A percentile compares a stretch with the other conserved stretches of the same genome.
These are phyloP conservation scores for Epichloe festucae DNA, from an alignment of 2,329 filamentous ascomycete species.

Conservation along the genomic window DNA sequence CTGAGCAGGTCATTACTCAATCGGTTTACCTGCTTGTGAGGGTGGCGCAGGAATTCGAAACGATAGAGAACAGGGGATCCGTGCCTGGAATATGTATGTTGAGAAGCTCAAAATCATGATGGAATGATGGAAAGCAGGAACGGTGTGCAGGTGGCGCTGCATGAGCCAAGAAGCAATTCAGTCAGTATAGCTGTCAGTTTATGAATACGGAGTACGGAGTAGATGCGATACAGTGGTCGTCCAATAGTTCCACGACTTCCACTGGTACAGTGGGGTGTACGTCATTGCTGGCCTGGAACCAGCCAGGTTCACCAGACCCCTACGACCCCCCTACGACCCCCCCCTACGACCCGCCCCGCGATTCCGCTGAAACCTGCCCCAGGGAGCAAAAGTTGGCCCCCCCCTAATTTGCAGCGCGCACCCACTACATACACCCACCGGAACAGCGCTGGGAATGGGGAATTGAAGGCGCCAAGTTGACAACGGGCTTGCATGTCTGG, in stretches of 20 bases:
- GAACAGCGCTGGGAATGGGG: too few relatives aligned
- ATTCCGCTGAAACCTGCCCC: background rate
- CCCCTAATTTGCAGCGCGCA: background rate
- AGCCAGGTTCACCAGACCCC: too few relatives aligned
- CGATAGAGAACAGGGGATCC: constrained; percentile 4
- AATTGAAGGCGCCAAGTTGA: too few relatives aligned
- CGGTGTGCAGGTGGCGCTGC: constrained; percentile 4
- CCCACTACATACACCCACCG: background rate
- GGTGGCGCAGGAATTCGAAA: constrained; percentile 1
- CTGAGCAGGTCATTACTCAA: constrained; percentile 3
- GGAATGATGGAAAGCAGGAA: constrained; percentile 1
- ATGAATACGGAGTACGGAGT: too few relatives aligned
- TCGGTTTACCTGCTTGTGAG: constrained; percentile 5
- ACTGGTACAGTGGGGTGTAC: background rate
- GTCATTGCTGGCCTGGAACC: background rate
- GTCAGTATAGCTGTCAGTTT: background rate
- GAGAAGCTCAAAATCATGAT: constrained; percentile 4
- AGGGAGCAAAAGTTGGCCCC: background rate
- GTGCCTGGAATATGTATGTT: background rate
- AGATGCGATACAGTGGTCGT: too few relatives aligned
- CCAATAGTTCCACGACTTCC: too few relatives aligned
- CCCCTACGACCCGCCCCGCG: background rate
- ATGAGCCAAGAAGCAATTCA: background rate
- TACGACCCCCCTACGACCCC: too few relatives aligned
- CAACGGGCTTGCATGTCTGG: background rate